Evolutionary conservation across 495 filamentous ascomycete species (phyloP), one percentile per base, ranked within the genome.

Genomic region (Penicillium roqueforti): DNA sequence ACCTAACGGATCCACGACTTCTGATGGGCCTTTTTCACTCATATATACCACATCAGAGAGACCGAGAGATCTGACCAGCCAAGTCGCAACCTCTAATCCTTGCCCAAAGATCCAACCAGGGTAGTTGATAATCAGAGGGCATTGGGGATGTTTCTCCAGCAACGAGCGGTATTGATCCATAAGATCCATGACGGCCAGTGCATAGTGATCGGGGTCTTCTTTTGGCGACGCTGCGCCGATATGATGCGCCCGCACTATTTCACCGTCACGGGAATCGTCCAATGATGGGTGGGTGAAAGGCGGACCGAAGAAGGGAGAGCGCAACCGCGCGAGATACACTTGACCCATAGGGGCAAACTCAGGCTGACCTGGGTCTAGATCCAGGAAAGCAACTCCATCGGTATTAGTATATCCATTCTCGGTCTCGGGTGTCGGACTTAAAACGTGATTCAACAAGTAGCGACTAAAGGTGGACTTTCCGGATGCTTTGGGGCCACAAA

Each of bases 391-490:
- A 8, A 89, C 80, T 4, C 68, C 71, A 41, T 76, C 68, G 25
- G 68, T 65, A 43, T 70, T 72, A 28, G 43, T 58, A 55, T 66
- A 62, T 34, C 63, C 62, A 7, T 64, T 66, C 38, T 70, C 71
- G 6, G 63, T 58, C 31, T 74, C 66, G 5, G 70, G 69, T 5
- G 67, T 59, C 26, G 65, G 71, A 19, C 83, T 86, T 22, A 92
- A 71, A n/a, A 92, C 73, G 54, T 82, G 80, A 67, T 95, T 96
- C 11, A 79, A 67, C 18, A 95, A 73, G n/a, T 89, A 72, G 44
- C 84, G 87, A 39, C 83, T 82, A 58, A 95, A 91, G 0, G 88
- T 92, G 3, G 91, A 95, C 66, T 95, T 95, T 14, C 91, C 91
- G 13, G 89, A 87, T 1, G 81, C 85, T 54, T 95, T 92, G 1